Evolutionary conservation across 1,284 basidiomycete genomes (phyloP).

Genomic region (Flammula alnicola): DNA sequence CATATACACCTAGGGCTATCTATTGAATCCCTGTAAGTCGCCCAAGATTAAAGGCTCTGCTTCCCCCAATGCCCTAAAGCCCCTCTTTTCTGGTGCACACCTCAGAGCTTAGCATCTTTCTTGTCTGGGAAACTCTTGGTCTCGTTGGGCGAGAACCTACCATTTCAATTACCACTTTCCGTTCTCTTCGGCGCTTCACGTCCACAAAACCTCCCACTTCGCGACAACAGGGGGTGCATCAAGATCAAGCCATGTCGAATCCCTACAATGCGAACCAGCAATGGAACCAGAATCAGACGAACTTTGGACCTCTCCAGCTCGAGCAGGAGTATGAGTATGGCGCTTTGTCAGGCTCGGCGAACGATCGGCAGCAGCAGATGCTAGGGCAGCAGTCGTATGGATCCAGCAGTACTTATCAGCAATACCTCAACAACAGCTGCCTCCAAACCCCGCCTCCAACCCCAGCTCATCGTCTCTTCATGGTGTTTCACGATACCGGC

Average conservation of each 20-base stretch:
- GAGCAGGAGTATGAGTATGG: conserved; percentile 40
- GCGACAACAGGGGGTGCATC: not conserved
- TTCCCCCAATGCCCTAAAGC: not conserved
- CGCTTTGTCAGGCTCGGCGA: conserved; percentile 5
- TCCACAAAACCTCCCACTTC: conserved; percentile 3
- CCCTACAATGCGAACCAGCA: conserved; percentile 33
- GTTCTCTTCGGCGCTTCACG: conserved; percentile 11
- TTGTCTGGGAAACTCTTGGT: not conserved
- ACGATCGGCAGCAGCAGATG: conserved; percentile 22
- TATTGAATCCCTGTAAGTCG: too few relatives aligned
- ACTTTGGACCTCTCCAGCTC: conserved; percentile 40
- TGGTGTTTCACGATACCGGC: conserved; percentile 24
- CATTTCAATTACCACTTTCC: conserved; percentile 8
- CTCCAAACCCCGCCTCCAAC: conserved; percentile 6
- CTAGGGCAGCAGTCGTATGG: conserved; percentile 13
- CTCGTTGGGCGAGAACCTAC: conserved; percentile 2
- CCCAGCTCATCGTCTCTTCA: conserved; percentile 29
- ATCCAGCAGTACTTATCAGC: conserved; percentile 24
- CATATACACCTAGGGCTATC: too few relatives aligned
- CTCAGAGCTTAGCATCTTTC: not conserved
- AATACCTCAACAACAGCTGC: conserved; percentile 24
- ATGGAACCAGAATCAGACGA: conserved; percentile 36
- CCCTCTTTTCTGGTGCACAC: conserved; percentile 4
- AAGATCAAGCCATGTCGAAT: conserved; percentile 34
- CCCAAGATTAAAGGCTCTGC: not conserved